phyloP scores from a whole-genome alignment of 1,284 basidiomycete genomes.

The Porogramme epimiltina region DNA sequence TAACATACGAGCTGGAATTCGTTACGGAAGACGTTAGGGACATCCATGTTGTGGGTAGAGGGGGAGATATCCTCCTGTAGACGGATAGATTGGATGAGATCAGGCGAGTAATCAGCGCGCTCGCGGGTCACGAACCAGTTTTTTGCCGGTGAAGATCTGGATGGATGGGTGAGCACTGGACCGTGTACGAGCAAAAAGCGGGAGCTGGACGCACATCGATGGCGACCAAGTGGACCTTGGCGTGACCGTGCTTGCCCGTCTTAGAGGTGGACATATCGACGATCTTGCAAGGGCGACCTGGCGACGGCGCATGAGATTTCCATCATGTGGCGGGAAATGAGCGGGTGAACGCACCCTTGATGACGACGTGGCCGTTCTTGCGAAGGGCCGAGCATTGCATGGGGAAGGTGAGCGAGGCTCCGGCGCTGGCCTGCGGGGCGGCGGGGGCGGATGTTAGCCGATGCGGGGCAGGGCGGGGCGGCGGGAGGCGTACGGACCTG shows the following conservation, averaged over 20 bases:
- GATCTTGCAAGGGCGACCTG: conserved; percentile 97
- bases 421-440: conserved; percentile 61
- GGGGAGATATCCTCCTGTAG: conserved; percentile 95
- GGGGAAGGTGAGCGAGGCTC: conserved; percentile 88
- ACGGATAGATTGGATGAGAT: conserved; percentile 17
- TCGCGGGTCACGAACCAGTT: conserved; percentile 56
- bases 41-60: conserved; percentile 99
- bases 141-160: conserved; percentile 97
- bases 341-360: conserved; percentile 67
- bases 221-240: conserved; percentile 98
- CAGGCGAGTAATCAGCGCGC: conserved; percentile 6
- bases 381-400: conserved; percentile 98
- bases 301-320: not conserved
- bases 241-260: conserved; percentile 99
- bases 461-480: conserved; percentile 2
- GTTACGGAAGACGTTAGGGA: conserved; percentile 89
- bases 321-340: not conserved
- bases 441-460: conserved; percentile 12
- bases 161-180: conserved; percentile 6
- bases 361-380: conserved; percentile 95
- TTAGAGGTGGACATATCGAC: conserved; percentile 99
- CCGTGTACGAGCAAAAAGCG: conserved; percentile 2
- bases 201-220: conserved; percentile 76
- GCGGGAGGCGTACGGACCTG: conserved; percentile 42
- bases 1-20: conserved; percentile 88